These are phyloP conservation scores for Aspergillus tanneri DNA, from an alignment of 2,329 filamentous ascomycete species.

Conservation along the genomic window DNA sequence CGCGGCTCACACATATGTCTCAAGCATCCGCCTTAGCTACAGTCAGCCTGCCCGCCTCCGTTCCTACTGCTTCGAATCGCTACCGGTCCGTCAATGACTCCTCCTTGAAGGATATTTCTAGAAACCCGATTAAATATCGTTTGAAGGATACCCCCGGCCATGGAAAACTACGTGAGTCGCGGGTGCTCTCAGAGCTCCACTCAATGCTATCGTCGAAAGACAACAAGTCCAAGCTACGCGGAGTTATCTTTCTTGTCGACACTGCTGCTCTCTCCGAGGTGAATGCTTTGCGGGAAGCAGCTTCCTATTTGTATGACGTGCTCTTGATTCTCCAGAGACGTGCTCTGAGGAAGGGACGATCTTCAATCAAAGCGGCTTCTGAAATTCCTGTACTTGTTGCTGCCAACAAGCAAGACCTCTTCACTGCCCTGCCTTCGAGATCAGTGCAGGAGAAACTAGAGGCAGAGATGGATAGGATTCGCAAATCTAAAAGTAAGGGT, in stretches of 20 bases:
- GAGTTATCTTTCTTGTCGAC: slow-evolving; percentile 86
- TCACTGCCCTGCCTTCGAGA: slow-evolving; percentile 79
- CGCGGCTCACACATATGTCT: slow-evolving; percentile 58
- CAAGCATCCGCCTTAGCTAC: slow-evolving; percentile 59
- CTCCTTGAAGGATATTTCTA: slow-evolving; percentile 56
- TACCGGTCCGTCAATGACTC: slow-evolving; percentile 67
- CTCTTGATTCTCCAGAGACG: slow-evolving; percentile 80
- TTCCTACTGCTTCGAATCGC: slow-evolving; percentile 56
- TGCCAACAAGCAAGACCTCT: slow-evolving; percentile 94
- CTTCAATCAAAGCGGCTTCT: slow-evolving; percentile 55
- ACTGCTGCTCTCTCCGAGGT: slow-evolving; percentile 61
- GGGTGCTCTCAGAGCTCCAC: slow-evolving; percentile 45
- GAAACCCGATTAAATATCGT: slow-evolving; percentile 39
- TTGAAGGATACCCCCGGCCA: slow-evolving; percentile 83
- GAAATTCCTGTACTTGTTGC: slow-evolving; percentile 76
- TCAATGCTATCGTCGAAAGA: slow-evolving; percentile 35
- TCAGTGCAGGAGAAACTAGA: slow-evolving; percentile 76
- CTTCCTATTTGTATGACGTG: slow-evolving; percentile 83
- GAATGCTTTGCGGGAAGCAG: slow-evolving; percentile 64
- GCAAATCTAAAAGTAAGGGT: slow-evolving; percentile 74
- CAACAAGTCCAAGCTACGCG: slow-evolving; percentile 54
- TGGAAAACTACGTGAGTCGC: slow-evolving; percentile 77
- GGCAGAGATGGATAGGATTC: slow-evolving; percentile 74
- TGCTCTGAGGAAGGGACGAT: slow-evolving; percentile 54
- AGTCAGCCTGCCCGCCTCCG: slow-evolving; percentile 55